These are phyloP conservation scores for Leishmania lainsoni DNA, from an alignment of 208 protist genomes.

Conservation along the genomic window DNA sequence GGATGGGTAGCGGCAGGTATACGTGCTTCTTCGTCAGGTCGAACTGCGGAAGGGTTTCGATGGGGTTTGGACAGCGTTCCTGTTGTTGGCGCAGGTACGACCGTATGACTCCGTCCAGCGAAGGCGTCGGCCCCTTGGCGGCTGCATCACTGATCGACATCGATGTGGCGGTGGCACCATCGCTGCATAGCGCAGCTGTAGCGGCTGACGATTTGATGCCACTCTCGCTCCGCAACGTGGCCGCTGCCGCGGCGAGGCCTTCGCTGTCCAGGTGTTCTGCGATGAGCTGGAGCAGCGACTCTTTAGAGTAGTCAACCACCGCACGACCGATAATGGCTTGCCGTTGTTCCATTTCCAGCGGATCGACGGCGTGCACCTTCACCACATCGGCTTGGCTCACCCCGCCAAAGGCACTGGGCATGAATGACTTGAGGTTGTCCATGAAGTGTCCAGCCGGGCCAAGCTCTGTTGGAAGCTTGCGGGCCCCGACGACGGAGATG, in stretches of 20 bases:
- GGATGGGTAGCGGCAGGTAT: conserved; percentile 58
- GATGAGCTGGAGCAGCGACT: conserved; percentile 80
- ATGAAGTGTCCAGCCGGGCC: conserved; percentile 81
- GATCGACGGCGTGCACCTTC: conserved; percentile 42
- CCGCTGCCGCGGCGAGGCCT: conserved; percentile 54
- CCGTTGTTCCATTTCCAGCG: conserved; percentile 69
- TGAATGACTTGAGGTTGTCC: conserved; percentile 80
- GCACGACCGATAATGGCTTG: conserved; percentile 74
- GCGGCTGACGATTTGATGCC: conserved; percentile 16
- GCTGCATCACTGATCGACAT: conserved; percentile 30
- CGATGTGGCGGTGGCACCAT: conserved; percentile 14
- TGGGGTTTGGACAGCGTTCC: conserved; percentile 77
- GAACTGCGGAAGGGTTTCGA: conserved; percentile 88
- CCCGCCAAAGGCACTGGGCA: conserved; percentile 49
- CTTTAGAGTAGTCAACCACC: conserved; percentile 74
- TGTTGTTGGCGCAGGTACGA: conserved; percentile 87
- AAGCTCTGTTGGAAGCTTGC: conserved; percentile 66
- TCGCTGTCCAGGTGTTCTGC: conserved; percentile 70
- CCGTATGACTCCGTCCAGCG: conserved; percentile 64
- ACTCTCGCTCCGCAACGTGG: conserved; percentile 51
- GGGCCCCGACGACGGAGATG: conserved; percentile 66
- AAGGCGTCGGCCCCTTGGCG: conserved; percentile 27
- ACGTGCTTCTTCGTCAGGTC: conserved; percentile 83
- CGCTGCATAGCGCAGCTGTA: neutral
- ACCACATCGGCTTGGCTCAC: conserved; percentile 44